phyloP scores from a whole-genome alignment of 371 early-diverging fungal species.

The Synchytrium microbalum region DNA sequence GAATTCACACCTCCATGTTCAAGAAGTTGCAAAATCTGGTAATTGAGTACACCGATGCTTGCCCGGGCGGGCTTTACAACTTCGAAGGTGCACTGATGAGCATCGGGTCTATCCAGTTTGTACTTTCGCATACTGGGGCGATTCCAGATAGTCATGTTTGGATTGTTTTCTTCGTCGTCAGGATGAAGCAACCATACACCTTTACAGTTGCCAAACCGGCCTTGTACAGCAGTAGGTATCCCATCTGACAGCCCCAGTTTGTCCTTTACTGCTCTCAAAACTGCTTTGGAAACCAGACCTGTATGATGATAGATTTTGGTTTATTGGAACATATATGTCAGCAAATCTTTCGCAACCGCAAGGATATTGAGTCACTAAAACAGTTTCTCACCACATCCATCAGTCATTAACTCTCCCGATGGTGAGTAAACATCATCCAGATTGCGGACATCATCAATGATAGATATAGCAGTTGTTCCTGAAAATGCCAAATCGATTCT shows the following conservation, averaged over 20 bases:
- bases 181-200: slow-evolving; percentile 12
- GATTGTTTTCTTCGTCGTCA: not conserved
- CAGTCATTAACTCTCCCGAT: slow-evolving; percentile 6
- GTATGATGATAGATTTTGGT: not conserved
- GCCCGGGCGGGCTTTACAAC: slow-evolving; percentile 5
- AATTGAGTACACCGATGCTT: slow-evolving; percentile 6
- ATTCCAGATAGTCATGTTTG: not conserved
- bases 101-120: not conserved
- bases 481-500: slow-evolving; percentile 13
- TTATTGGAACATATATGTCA: too few species aligned
- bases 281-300: not conserved
- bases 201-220: slow-evolving; percentile 8
- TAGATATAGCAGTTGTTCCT: not conserved
- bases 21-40: slow-evolving; percentile 10
- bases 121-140: not conserved
- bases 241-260: not conserved
- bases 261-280: not conserved
- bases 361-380: too few species aligned
- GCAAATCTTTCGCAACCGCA: too few species aligned
- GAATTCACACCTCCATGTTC: slow-evolving; percentile 6
- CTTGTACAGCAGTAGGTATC: slow-evolving; percentile 6
- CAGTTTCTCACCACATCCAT: slow-evolving; percentile 12
- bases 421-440: not conserved
- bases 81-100: slow-evolving; percentile 6
- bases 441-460: slow-evolving; percentile 3